Percentiles rank a stretch among this genome's conserved stretches.
Conservation (phyloP, 148 eudicot genomes). For the Nyssa sinensis region DNA sequence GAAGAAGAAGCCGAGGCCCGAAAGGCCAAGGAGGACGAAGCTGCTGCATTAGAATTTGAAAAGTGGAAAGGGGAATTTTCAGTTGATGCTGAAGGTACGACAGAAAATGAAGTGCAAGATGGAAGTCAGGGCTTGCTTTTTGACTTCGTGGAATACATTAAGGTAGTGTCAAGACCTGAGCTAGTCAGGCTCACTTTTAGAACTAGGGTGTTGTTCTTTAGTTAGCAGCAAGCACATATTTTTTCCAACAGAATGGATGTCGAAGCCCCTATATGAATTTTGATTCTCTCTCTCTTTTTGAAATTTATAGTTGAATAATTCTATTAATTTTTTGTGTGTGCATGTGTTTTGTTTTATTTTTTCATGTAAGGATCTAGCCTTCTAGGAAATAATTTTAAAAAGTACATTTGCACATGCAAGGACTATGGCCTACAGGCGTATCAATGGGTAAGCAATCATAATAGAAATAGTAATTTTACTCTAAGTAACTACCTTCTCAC, state of each 20-base stretch:
- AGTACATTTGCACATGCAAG: too few species aligned
- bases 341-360: too few species aligned
- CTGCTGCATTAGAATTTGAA: slow-evolving; percentile 88
- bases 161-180: slow-evolving; percentile 41
- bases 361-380: too few species aligned
- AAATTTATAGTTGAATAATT: too few species aligned
- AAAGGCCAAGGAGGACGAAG: slow-evolving; percentile 92
- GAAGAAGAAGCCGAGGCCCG: slow-evolving; percentile 96
- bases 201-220: background rate
- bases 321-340: too few species aligned
- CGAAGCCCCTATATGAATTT: background rate
- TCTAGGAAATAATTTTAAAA: too few species aligned
- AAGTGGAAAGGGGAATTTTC: slow-evolving; percentile 98
- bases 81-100: slow-evolving; percentile 94
- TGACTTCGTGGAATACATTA: slow-evolving; percentile 92
- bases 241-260: background rate
- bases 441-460: too few species aligned
- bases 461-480: too few species aligned
- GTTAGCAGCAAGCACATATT: background rate
- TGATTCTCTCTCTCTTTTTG: too few species aligned
- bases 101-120: slow-evolving; percentile 90
- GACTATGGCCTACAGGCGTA: too few species aligned
- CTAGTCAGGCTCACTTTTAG: background rate
- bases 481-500: too few species aligned
- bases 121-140: slow-evolving; percentile 81